Base-by-base conservation (phyloP, 1,139 yeast genomes). In the Candida pseudoviswanathii region DNA sequence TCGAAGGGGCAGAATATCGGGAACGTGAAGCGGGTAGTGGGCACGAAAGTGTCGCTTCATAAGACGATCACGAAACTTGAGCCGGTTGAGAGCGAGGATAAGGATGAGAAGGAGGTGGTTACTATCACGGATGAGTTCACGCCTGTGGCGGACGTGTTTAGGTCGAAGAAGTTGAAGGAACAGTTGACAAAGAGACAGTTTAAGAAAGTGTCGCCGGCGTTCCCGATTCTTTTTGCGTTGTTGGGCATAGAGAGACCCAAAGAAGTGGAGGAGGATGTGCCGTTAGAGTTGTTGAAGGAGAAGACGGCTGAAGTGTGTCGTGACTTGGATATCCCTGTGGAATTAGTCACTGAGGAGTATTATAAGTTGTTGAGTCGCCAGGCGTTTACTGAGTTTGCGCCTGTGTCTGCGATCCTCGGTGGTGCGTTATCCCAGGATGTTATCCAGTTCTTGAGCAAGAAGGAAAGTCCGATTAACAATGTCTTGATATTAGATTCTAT, bases 341-440 rank as follows among this genome's bases (percentile, higher is more conserved):
- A 74, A 1, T 67, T 78, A 4, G 56, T 75, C 6, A 62, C 70
- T 2, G 68, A 66, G 2, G 75, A 71, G 16, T 72, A 77, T 48
- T 57, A 79, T 32, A 62, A 68, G 5, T 60, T 66, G 29, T 68
- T 86, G 44, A 60, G 74, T 2, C 66, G 62, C 29, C 89, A 86
- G 57, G 78, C 80, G 4, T 81, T 77, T 51, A 74, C 89, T 1
- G 96, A 94, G 62, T 81, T 89, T 55, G 78, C 94, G 2, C 97
- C 98, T 0, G 85, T 86, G 0, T 85, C 96, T 7, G 96, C 99
- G 0, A 81, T 94, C 1, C 62, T 94, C 7, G 99, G 99, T 7
- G 99, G 99, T 0, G 79, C 89, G 2, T 68, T 94, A 34, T 89
- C 96, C 1, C 99, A 94, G 66, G 97, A 94, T 64, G 86, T 91